Evolutionary conservation across 345 rosid species (phyloP).

Genomic region (Eucalyptus sp.): DNA sequence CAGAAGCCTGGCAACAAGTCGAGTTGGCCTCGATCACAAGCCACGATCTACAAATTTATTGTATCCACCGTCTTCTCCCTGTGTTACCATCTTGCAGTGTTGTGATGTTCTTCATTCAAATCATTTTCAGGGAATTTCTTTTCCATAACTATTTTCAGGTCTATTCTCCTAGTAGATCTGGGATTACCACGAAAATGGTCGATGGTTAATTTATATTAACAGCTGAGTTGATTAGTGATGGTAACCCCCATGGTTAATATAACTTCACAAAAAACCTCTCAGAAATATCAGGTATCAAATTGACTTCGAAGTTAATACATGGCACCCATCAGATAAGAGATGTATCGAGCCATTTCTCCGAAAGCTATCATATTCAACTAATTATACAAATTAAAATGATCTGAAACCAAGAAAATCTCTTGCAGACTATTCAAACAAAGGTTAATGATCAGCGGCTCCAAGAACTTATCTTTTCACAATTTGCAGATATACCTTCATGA

Average conservation of each 20-base stretch:
- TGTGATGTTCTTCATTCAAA: background rate
- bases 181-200: background rate
- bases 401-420: background rate
- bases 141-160: background rate
- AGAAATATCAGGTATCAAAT: background rate
- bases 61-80: background rate
- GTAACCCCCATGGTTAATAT: background rate
- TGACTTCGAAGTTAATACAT: background rate
- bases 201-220: background rate
- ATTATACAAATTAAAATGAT: background rate
- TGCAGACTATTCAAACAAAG: background rate
- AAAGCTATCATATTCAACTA: background rate
- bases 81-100: background rate
- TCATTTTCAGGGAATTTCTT: background rate
- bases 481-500: conserved; percentile 19
- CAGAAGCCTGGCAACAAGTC: background rate
- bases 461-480: background rate
- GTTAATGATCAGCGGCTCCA: background rate
- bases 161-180: background rate
- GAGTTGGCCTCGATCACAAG: fast-evolving
- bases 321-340: background rate
- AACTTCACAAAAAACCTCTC: background rate
- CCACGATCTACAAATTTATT: background rate
- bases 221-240: background rate
- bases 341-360: background rate